Evolutionary conservation across 1,284 basidiomycete species (phyloP).

Genomic region (Heliocybe sulcata): DNA sequence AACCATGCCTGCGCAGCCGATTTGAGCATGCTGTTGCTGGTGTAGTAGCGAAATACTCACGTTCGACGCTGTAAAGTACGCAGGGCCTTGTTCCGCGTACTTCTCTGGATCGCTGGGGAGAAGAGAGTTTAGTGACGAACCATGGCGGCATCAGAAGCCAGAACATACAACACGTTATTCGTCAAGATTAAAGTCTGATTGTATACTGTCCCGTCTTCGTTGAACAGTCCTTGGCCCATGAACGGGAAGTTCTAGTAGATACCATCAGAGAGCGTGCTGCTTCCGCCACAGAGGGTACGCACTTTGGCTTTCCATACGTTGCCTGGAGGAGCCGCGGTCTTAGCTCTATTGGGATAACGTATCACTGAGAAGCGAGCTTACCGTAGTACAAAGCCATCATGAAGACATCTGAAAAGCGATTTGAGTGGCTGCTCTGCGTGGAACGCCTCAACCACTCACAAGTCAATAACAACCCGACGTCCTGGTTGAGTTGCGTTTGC

Average conservation of each 20-base stretch:
- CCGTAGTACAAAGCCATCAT: slow-evolving; percentile 20
- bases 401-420: slow-evolving; percentile 17
- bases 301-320: slow-evolving; percentile 25
- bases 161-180: slow-evolving; percentile 21
- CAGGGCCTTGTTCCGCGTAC: slow-evolving; percentile 15
- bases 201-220: slow-evolving; percentile 29
- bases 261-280: neutral
- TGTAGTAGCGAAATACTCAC: slow-evolving; percentile 3
- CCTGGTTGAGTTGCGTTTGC: slow-evolving; percentile 22
- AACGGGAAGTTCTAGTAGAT: slow-evolving; percentile 27
- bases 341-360: slow-evolving; percentile 3
- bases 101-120: slow-evolving; percentile 18
- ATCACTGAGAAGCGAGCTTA: no score
- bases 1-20: slow-evolving; percentile 12
- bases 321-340: neutral
- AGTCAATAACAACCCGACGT: slow-evolving; percentile 22
- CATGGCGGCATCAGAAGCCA: neutral
- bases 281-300: neutral
- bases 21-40: no score
- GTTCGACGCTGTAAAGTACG: slow-evolving; percentile 17
- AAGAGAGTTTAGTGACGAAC: neutral
- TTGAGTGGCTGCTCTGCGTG: slow-evolving; percentile 4
- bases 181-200: slow-evolving; percentile 30
- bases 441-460: slow-evolving; percentile 9
- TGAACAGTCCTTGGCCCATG: slow-evolving; percentile 34